Percentiles rank a stretch among this genome's conserved stretches.
Evolutionary conservation across 139 green algal genomes (phyloP).

Genomic region (Chlamydomonas sp.): DNA sequence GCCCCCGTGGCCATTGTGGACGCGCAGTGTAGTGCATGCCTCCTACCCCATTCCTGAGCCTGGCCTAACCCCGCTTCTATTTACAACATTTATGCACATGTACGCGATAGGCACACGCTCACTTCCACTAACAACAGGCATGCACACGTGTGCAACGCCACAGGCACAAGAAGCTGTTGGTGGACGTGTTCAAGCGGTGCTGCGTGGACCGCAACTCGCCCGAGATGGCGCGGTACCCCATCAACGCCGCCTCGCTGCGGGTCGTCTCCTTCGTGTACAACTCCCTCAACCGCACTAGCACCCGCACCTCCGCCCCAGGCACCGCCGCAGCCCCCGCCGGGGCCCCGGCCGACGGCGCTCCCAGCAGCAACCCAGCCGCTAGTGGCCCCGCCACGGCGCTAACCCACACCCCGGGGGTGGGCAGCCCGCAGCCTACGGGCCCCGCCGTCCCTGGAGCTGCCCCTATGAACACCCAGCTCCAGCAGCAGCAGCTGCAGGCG

Average conservation of each 20-base stretch:
- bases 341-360: not conserved
- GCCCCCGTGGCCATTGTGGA: too few relatives aligned
- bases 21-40: too few relatives aligned
- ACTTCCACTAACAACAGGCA: too few relatives aligned
- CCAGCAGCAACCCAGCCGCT: not conserved
- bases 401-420: too few relatives aligned
- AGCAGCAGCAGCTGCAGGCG: not conserved
- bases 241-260: not conserved
- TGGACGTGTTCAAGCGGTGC: conserved; percentile 11
- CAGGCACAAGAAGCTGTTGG: conserved; percentile 1
- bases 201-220: not conserved
- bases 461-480: not conserved
- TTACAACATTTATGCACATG: too few relatives aligned
- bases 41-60: too few relatives aligned
- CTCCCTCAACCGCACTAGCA: not conserved
- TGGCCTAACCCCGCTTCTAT: too few relatives aligned
- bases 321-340: not conserved
- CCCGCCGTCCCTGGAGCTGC: too few relatives aligned
- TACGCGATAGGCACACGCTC: too few relatives aligned
- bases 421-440: too few relatives aligned
- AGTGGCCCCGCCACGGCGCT: too few relatives aligned
- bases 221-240: not conserved
- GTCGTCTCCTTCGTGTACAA: not conserved
- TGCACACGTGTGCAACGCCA: too few relatives aligned
- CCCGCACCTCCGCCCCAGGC: not conserved